phyloP scores from a whole-genome alignment of 257 asterid genomes.

The Cruciata laevipes region DNA sequence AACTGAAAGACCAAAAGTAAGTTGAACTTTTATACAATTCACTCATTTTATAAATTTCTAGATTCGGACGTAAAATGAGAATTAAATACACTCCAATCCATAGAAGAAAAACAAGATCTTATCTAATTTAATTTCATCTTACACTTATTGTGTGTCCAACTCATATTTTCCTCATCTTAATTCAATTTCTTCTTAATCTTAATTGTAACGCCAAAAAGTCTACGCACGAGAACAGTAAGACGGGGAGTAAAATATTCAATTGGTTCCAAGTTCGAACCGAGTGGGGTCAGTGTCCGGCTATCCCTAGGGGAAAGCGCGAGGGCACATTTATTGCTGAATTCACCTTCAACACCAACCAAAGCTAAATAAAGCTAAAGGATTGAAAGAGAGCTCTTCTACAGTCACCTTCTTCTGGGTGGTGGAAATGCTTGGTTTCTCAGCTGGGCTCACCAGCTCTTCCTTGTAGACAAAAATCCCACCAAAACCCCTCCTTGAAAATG shows the following conservation, averaged over 20 bases:
- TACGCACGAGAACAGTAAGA: neutral
- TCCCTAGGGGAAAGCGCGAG: neutral
- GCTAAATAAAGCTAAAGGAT: neutral
- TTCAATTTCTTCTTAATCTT: neutral
- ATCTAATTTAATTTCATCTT: no score
- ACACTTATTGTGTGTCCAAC: neutral
- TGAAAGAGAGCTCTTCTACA: neutral
- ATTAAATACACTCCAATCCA: no score
- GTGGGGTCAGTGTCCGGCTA: neutral
- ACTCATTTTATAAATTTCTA: no score
- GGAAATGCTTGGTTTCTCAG: conserved; percentile 25
- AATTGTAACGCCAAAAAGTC: neutral
- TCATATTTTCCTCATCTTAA: neutral
- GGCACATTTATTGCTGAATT: conserved; percentile 6
- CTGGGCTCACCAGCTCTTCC: conserved; percentile 17
- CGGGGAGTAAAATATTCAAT: neutral
- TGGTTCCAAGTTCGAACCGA: neutral
- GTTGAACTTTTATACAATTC: no score
- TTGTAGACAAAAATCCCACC: conserved; percentile 4
- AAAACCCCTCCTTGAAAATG: conserved; percentile 25
- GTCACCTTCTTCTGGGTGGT: neutral
- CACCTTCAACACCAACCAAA: conserved; percentile 11
- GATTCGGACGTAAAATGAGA: no score
- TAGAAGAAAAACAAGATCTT: no score
- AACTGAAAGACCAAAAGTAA: no score